Evolutionary conservation across 768 basidiomycete species (phyloP), one percentile per base, ranked within the genome.

Genomic region (Podaxis sp.): DNA sequence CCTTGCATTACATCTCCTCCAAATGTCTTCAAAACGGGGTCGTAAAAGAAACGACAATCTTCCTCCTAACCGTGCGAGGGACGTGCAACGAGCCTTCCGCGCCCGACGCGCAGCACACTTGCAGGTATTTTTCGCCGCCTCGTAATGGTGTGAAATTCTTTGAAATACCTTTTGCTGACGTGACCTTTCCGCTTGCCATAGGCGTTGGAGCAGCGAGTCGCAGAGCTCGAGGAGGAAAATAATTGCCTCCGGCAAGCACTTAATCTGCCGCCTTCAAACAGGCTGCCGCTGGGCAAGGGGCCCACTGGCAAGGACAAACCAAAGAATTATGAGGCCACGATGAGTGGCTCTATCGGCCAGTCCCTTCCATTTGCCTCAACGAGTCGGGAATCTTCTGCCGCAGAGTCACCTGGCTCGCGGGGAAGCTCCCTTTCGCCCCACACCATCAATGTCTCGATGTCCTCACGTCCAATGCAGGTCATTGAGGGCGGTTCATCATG

Each of bases 271-370:
- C 89, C 89, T 22, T 88, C 91, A 64, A 84, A 82, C 70, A 82
- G 92, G 66, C 83, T 85, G 17, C 75, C 87, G 2, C 81, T 95
- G 55, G 93, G 92, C 50, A 92, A 87, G 76, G 92, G 92, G 52
- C 93, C 92, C 28, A 95, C 92, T 0, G 92, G 92, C 37, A 92
- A 93, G 74, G 92, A 94, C 73, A 93, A 86, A 70, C 87, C 89
- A 55, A 91, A 81, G 68, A 56, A 72, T 6, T 76, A 76, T n/a
- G 83, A 85, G 8, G 26, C 41, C 12, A 26, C 36, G 17, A 13
- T 48, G 12, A 22, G 54, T 17, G 22, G 30, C 55, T 62, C 61
- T 13, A n/a, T 7, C 3, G 38, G 69, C 70, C 24, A 70, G 69
- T 17, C 66, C 71, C 28, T 69, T 74, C 41, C 69, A 69, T 37